A percentile compares a stretch with the other conserved stretches of the same genome.
Conservation (phyloP, 345 rosid genomes). For the Turnera subulata region DNA sequence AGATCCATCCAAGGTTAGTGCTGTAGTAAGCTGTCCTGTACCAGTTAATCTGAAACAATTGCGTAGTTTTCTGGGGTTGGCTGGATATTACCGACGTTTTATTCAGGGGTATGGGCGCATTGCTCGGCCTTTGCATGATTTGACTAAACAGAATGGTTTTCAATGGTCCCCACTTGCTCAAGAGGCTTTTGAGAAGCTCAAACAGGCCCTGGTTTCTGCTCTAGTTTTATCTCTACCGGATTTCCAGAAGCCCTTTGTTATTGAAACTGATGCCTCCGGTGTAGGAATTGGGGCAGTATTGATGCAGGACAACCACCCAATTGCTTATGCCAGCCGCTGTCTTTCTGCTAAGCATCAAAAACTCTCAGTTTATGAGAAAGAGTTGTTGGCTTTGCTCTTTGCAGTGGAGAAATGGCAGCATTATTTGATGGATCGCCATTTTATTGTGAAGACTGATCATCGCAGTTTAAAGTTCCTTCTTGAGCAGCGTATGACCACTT, state of each 20-base stretch:
- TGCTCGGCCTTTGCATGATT: too few species aligned
- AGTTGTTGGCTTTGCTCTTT: not conserved
- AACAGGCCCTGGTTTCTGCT: not conserved
- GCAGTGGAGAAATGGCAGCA: not conserved
- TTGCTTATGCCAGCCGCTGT: not conserved
- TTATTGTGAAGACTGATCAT: too few species aligned
- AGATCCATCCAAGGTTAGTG: not conserved
- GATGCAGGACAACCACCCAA: not conserved
- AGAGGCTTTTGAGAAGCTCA: fast-evolving
- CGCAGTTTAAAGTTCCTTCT: too few species aligned
- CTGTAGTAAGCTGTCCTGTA: not conserved
- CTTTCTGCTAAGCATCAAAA: not conserved
- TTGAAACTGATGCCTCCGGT: not conserved
- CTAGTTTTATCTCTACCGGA: not conserved
- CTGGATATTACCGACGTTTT: not conserved
- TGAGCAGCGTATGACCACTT: not conserved
- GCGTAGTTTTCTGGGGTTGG: not conserved
- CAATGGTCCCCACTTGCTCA: not conserved
- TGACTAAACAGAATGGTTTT: not conserved
- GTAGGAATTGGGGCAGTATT: not conserved
- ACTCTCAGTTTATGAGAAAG: not conserved
- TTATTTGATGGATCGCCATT: not conserved
- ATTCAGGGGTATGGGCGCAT: not conserved
- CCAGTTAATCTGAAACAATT: not conserved
- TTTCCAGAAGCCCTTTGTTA: not conserved